Evolutionary conservation across 1,139 yeast species (phyloP), one percentile per base, ranked within the genome.

Genomic region (Suhomyces bribrorum): DNA sequence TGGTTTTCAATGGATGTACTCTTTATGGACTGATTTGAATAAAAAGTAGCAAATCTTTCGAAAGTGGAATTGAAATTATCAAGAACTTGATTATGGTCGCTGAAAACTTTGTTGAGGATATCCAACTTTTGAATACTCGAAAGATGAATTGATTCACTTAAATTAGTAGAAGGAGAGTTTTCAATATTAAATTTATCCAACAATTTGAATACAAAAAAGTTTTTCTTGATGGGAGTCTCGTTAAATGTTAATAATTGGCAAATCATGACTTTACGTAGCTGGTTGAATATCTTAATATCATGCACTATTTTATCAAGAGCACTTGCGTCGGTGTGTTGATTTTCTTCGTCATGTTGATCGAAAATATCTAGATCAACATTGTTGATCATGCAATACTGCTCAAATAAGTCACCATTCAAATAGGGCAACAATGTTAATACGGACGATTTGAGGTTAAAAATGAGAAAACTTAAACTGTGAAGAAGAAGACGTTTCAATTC

Each of bases 161-260:
- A 30, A 15, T 23, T 28, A 5, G 35, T 25, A 15, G 15, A 14
- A 14, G 25, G n/a, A 20, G 37, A 16, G 6, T 36, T 31, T 12
- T 44, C 45, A 5, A 48, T 37, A n/a, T 47, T 41, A 30, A 56
- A 53, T 15, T 40, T 47, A 32, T 57, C 60, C 40, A 54, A 50
- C 5, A 47, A 20, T 20, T 44, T 48, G 36, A 53, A 53, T 3
- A 66, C 36, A 43, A 68, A 69, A 43, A 66, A 70, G 41, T 61
- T 70, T 16, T 50, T 46, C 27, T 49, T 52, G 7, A 42, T 34
- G 5, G 59, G 55, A 5, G 37, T 28, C 37, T 67, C 74, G 46
- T 69, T 64, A 11, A 69, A 39, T 2, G 73, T 61, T n/a, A 72
- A 50, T 23, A 72, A 49, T 43, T 69, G 70, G 47, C 76, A 69